Percentiles rank a stretch among this genome's conserved stretches.
phyloP scores from a whole-genome alignment of 495 filamentous ascomycete species.

The Sordaria brevicollis region DNA sequence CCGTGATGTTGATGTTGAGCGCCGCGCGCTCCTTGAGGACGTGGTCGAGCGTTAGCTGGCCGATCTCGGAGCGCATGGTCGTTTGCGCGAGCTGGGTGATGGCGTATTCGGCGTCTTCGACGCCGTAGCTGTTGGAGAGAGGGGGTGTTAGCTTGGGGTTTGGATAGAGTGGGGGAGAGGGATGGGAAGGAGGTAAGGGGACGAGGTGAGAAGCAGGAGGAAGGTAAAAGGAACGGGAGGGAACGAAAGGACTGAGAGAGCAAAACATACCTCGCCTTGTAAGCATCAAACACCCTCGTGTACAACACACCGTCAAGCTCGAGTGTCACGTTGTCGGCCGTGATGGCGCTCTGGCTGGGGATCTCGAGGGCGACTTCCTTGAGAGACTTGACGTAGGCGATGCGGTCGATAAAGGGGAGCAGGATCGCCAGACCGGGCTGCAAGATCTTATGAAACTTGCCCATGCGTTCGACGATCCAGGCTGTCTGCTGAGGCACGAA shows the following conservation, averaged over 20 bases:
- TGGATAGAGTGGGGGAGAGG: background rate
- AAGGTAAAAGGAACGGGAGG: background rate
- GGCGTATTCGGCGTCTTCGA: constrained; percentile 97
- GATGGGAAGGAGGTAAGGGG: background rate
- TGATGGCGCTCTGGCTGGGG: constrained; percentile 88
- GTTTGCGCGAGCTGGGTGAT: constrained; percentile 97
- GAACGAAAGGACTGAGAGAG: background rate
- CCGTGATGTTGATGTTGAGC: constrained; percentile 94
- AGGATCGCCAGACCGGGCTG: constrained; percentile 85
- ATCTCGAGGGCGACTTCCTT: constrained; percentile 97
- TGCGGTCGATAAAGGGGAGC: constrained; percentile 85
- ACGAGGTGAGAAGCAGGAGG: background rate
- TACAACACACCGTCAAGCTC: constrained; percentile 94
- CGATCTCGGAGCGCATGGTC: constrained; percentile 97
- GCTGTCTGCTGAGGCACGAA: constrained; percentile 99
- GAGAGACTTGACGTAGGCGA: constrained; percentile 93
- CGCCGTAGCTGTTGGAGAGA: constrained; percentile 62
- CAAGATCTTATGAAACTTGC: constrained; percentile 85
- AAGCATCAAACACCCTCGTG: constrained; percentile 91
- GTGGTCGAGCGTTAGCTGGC: constrained; percentile 90
- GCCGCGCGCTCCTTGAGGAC: constrained; percentile 92
- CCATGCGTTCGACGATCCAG: constrained; percentile 99
- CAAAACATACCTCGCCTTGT: constrained; percentile 70
- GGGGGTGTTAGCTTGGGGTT: constrained; percentile 4
- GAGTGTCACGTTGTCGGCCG: constrained; percentile 93